phyloP scores from a whole-genome alignment of 108 stramenopile genomes.

The Pseudonitzschia delicatissima region DNA sequence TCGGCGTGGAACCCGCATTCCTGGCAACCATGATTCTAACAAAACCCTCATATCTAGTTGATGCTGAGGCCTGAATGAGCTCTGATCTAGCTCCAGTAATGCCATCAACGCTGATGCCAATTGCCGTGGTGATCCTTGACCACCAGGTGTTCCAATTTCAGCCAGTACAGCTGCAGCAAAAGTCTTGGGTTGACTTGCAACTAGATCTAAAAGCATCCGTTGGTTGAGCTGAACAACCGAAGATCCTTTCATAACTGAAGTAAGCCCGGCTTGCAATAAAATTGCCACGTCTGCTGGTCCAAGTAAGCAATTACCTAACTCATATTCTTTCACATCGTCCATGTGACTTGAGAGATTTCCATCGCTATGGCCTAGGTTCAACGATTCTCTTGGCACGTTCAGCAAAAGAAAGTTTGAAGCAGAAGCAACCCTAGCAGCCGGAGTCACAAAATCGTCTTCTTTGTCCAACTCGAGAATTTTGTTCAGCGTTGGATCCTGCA shows the following conservation, averaged over 20 bases:
- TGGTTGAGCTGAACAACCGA: conserved; percentile 91
- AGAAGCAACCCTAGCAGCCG: conserved; percentile 73
- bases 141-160: conserved; percentile 79
- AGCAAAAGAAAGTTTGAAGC: conserved; percentile 27
- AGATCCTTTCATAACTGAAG: conserved; percentile 82
- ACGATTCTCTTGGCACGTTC: not conserved
- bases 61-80: conserved; percentile 67
- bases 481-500: conserved; percentile 18
- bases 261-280: conserved; percentile 84
- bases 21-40: conserved; percentile 85
- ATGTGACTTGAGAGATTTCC: not conserved
- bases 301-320: conserved; percentile 84
- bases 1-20: conserved; percentile 72
- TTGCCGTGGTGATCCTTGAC: conserved; percentile 63
- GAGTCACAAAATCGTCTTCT: conserved; percentile 50
- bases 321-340: conserved; percentile 35
- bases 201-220: conserved; percentile 85
- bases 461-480: conserved; percentile 19
- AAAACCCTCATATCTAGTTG: conserved; percentile 76
- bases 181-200: conserved; percentile 78
- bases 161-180: conserved; percentile 86
- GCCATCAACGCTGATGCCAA: conserved; percentile 67
- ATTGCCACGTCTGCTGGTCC: conserved; percentile 89
- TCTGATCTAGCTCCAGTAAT: conserved; percentile 84
- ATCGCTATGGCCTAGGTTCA: not conserved